Percentiles rank a stretch among this genome's conserved stretches.
Evolutionary conservation across 495 filamentous ascomycete genomes (phyloP).

Genomic region (Hapsidospora chrysogenum): DNA sequence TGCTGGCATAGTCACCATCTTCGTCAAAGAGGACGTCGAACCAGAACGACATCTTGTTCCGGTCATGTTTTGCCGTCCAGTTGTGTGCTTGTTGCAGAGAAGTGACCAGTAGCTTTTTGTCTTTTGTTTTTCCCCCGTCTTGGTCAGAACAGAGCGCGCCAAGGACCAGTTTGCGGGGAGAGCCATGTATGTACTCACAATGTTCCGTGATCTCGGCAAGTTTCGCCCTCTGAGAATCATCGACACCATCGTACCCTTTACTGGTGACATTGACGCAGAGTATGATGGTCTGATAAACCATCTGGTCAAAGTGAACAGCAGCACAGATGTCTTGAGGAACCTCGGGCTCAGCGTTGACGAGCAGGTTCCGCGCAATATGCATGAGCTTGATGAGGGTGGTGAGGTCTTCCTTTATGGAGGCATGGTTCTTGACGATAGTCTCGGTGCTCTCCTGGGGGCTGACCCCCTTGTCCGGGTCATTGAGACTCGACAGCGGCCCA

Average conservation of each 20-base stretch:
- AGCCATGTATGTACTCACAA: constrained; percentile 17
- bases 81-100: constrained; percentile 86
- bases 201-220: constrained; percentile 37
- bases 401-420: constrained; percentile 60
- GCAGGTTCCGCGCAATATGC: constrained; percentile 67
- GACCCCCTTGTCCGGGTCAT: constrained; percentile 31
- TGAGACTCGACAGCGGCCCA: constrained; percentile 14
- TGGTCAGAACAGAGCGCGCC: too few species aligned
- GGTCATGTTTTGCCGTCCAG: constrained; percentile 79
- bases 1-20: constrained; percentile 11
- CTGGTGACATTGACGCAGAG: constrained; percentile 78
- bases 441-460: constrained; percentile 42
- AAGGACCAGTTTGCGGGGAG: background rate
- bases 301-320: constrained; percentile 58
- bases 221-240: constrained; percentile 34
- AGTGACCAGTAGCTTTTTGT: constrained; percentile 81
- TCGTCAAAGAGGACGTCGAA: constrained; percentile 63
- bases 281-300: constrained; percentile 68
- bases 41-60: constrained; percentile 84
- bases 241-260: constrained; percentile 73
- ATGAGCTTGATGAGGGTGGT: constrained; percentile 73
- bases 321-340: constrained; percentile 77
- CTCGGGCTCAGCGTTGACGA: constrained; percentile 56
- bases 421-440: constrained; percentile 66
- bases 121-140: constrained; percentile 12